Conservation (phyloP, 352 stramenopile species). For the Phytophthora boehmeriae region DNA sequence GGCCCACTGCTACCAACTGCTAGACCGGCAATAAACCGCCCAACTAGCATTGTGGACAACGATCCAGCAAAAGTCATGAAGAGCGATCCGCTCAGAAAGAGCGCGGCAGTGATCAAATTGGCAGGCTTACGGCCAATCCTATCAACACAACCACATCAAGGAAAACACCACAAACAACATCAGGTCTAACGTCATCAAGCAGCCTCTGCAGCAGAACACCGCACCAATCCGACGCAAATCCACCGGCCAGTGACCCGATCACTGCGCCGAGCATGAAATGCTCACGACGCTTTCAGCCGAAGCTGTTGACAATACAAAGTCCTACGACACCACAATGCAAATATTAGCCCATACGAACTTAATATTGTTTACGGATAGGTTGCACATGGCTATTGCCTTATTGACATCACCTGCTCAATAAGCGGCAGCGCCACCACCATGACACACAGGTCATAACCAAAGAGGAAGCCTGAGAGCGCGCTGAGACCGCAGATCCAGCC, state of each 20-base stretch:
- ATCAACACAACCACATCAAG: background rate
- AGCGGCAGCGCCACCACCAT: slow-evolving; percentile 76
- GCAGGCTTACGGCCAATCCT: slow-evolving; percentile 67
- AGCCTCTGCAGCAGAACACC: background rate
- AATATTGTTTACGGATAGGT: background rate
- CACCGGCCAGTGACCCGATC: slow-evolving; percentile 60
- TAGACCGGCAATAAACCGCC: slow-evolving; percentile 67
- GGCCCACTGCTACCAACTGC: slow-evolving; percentile 68
- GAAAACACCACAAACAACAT: no score
- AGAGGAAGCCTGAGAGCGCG: slow-evolving; percentile 73
- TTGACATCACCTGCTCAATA: slow-evolving; percentile 47
- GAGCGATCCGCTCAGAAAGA: slow-evolving; percentile 66
- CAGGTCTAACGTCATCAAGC: no score
- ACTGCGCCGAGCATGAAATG: slow-evolving; percentile 74
- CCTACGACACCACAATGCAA: slow-evolving; percentile 16
- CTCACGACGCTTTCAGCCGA: slow-evolving; percentile 65
- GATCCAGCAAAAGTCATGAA: slow-evolving; percentile 72
- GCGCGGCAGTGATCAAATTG: slow-evolving; percentile 60
- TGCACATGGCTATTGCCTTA: no score
- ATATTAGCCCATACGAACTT: slow-evolving; percentile 2
- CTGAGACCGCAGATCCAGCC: slow-evolving; percentile 63
- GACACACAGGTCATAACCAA: slow-evolving; percentile 79
- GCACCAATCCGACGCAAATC: slow-evolving; percentile 60
- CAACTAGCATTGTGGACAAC: slow-evolving; percentile 55
- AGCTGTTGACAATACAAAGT: slow-evolving; percentile 58